Conservation (phyloP, 2,329 filamentous ascomycete species). For the Colletotrichum spinosum region DNA sequence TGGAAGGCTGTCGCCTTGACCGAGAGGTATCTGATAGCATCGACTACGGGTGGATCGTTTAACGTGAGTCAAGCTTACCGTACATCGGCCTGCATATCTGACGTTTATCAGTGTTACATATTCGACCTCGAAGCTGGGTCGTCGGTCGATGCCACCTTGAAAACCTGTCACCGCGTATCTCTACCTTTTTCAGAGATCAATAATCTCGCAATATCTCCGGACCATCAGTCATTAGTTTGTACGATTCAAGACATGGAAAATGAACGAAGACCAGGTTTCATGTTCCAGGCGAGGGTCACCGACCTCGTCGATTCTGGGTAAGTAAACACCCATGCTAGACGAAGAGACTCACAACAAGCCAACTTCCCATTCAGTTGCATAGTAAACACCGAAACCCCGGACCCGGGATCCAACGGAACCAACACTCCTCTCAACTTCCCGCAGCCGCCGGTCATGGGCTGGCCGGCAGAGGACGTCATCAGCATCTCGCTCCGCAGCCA, state of each 20-base stretch:
- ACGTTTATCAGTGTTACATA: neutral
- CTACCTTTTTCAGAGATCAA: neutral
- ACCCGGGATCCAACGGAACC: neutral
- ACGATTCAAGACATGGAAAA: neutral
- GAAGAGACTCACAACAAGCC: too few species aligned
- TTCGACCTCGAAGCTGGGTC: neutral
- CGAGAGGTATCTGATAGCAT: conserved; percentile 10
- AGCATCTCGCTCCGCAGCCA: conserved; percentile 37
- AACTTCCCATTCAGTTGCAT: too few species aligned
- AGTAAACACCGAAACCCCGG: neutral
- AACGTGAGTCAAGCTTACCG: neutral
- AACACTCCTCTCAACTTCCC: conserved; percentile 2
- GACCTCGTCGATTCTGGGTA: neutral
- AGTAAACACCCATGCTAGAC: neutral
- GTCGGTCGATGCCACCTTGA: neutral
- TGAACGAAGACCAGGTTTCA: neutral
- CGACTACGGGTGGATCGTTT: neutral
- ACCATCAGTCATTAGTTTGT: conserved; percentile 1
- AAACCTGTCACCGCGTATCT: neutral
- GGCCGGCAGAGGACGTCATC: conserved; percentile 40
- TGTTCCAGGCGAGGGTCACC: neutral
- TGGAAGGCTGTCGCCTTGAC: conserved; percentile 14
- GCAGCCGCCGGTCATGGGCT: conserved; percentile 25
- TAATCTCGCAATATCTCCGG: conserved; percentile 2
- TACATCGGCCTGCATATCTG: neutral